Evolutionary conservation across 2,329 filamentous ascomycete species (phyloP).

Genomic region (Xylaria sp.): DNA sequence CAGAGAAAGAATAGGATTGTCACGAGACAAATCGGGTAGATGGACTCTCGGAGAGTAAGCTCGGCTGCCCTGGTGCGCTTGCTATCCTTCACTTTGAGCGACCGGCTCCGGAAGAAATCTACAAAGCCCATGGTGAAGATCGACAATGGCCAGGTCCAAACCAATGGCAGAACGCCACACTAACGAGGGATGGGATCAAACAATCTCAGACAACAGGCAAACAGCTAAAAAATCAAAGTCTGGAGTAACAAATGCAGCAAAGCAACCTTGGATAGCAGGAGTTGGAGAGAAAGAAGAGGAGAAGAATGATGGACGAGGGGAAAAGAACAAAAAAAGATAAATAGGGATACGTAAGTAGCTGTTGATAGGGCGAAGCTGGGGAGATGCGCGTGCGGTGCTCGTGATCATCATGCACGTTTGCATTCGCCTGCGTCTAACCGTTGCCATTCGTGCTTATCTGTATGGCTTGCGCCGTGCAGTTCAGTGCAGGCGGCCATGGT

Average conservation of each 20-base stretch:
- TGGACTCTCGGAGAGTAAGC: conserved; percentile 72
- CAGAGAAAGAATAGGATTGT: conserved; percentile 73
- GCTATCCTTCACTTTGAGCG: conserved; percentile 53
- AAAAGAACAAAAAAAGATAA: too few species aligned
- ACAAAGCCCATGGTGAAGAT: conserved; percentile 54
- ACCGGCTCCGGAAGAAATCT: conserved; percentile 57
- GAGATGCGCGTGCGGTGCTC: conserved; percentile 7
- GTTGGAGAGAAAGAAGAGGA: conserved; percentile 31
- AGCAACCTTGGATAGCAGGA: conserved; percentile 21
- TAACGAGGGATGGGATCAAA: too few species aligned
- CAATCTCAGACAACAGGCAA: conserved; percentile 2
- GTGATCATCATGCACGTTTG: conserved; percentile 19
- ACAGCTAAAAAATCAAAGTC: conserved; percentile 5
- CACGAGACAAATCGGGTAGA: conserved; percentile 73
- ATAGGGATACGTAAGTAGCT: background rate
- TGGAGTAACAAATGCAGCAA: conserved; percentile 27
- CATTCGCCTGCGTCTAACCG: conserved; percentile 9
- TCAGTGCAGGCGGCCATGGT: background rate
- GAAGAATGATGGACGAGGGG: conserved; percentile 3
- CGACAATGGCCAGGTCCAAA: conserved; percentile 1
- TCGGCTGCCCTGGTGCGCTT: conserved; percentile 65
- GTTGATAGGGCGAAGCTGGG: background rate
- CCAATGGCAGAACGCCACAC: conserved; percentile 13
- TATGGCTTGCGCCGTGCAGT: background rate
- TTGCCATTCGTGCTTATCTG: background rate